Base-by-base conservation (phyloP, 768 basidiomycete species). In the Pleurotus djamor region DNA sequence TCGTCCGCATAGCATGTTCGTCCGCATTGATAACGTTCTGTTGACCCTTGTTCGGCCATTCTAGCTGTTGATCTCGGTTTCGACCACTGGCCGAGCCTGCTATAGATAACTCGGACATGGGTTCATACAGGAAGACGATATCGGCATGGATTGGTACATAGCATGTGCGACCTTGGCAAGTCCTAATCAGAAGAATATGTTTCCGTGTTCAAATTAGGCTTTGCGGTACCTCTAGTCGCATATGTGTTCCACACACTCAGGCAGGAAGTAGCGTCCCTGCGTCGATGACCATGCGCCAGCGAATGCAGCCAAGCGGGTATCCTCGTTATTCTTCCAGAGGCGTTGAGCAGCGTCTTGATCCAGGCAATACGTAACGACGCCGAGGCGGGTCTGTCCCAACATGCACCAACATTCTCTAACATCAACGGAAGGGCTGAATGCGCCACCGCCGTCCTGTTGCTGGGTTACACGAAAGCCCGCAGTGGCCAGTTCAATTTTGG, bases 11-110 rank as follows among this genome's bases (percentile, higher is more conserved):
- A 28, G 37, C 33, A 52, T 58, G 17, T 56, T 61, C 51, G 38
- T 50, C 57, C 38, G 54, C 33, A 43, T 32, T 58, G 34, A 37
- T 49, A 48, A 32, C 5, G 32, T 17, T 35, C 21, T 41, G 33
- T 45, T 62, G 36, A 60, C 21, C 17, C 50, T 59, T 62, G 43
- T 43, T 60, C 32, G 43, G 64, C 69, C 61, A 65, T 63, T 56
- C 52, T 62, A 86, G 85, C 84, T 51, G 74, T 88, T 57, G 84
- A 87, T 49, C 82, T 89, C 49, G 87, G 87, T 7, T 89, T 89
- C 65, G 86, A 86, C n/a, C 72, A 89, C 66, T 88, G 87, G 88
- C 74, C 74, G 36, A 67, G 69, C 48, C 54, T 44, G 13, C 35
- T 58, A 50, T 51, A 58, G 47, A 21, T 38, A 37, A 45, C 14